Percentiles rank a stretch among this genome's conserved stretches.
phyloP scores from a whole-genome alignment of 192 early-diverging fungal species.

The Kickxella alabastrina region DNA sequence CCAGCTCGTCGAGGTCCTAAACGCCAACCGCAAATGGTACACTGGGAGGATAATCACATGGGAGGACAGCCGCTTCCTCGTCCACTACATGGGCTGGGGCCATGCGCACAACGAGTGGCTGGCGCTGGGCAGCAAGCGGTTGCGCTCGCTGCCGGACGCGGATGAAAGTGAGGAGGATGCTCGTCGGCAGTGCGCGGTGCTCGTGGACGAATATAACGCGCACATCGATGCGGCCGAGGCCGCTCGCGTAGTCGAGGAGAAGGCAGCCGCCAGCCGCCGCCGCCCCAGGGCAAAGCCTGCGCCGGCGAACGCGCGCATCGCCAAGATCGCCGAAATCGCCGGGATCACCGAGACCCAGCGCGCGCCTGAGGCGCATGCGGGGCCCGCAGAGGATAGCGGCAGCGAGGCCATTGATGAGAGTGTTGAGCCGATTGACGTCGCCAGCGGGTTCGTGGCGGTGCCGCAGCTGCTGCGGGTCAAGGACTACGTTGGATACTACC shows the following conservation, averaged over 20 bases:
- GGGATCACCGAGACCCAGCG: background rate
- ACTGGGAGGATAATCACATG: slow-evolving; percentile 40
- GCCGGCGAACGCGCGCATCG: slow-evolving; percentile 9
- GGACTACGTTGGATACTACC: slow-evolving; percentile 42
- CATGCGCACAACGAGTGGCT: slow-evolving; percentile 52
- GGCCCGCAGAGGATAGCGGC: background rate
- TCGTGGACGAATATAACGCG: slow-evolving; percentile 44
- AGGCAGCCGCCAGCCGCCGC: slow-evolving; percentile 4
- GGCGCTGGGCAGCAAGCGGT: slow-evolving; percentile 36
- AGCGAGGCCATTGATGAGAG: slow-evolving; percentile 12
- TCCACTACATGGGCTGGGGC: slow-evolving; percentile 38
- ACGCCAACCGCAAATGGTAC: slow-evolving; percentile 48
- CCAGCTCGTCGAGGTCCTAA: slow-evolving; percentile 45
- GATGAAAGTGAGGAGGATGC: slow-evolving; percentile 40
- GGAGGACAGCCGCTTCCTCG: slow-evolving; percentile 37
- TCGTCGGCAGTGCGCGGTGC: slow-evolving; percentile 24
- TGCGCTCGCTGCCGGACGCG: slow-evolving; percentile 9
- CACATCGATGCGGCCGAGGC: slow-evolving; percentile 30
- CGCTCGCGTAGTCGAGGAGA: slow-evolving; percentile 9
- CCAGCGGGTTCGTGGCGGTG: slow-evolving; percentile 20
- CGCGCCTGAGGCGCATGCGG: background rate
- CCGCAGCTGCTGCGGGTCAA: slow-evolving; percentile 51
- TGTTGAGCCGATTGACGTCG: slow-evolving; percentile 42
- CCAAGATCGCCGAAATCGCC: slow-evolving; percentile 1
- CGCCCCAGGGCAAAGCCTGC: background rate